Percentiles rank a stretch among this genome's conserved stretches.
Evolutionary conservation across 2,329 filamentous ascomycete species (phyloP).

Genomic region (Exophiala spinifera): DNA sequence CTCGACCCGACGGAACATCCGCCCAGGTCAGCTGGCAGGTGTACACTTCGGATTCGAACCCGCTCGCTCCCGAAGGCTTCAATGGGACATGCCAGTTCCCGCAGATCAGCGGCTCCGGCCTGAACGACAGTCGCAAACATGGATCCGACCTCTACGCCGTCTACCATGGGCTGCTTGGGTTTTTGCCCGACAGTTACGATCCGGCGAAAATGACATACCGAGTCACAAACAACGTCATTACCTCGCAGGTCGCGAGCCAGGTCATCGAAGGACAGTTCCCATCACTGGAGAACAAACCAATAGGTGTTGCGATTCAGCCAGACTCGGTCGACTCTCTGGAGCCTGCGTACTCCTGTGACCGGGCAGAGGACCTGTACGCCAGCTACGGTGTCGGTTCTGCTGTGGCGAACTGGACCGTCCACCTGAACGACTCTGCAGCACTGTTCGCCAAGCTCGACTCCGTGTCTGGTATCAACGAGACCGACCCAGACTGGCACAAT

Average conservation of each 20-base stretch:
- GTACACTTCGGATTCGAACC: slow-evolving; percentile 61
- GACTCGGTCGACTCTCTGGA: slow-evolving; percentile 67
- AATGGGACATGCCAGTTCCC: slow-evolving; percentile 75
- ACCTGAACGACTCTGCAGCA: slow-evolving; percentile 54
- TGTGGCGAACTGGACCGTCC: slow-evolving; percentile 58
- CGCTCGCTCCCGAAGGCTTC: slow-evolving; percentile 65
- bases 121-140: slow-evolving; percentile 73
- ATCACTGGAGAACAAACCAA: slow-evolving; percentile 27
- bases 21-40: slow-evolving; percentile 64
- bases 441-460: slow-evolving; percentile 62
- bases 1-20: slow-evolving; percentile 45
- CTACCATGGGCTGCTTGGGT: slow-evolving; percentile 66
- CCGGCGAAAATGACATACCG: slow-evolving; percentile 58
- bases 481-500: slow-evolving; percentile 58
- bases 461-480: slow-evolving; percentile 62
- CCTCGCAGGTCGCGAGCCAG: slow-evolving; percentile 75
- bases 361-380: slow-evolving; percentile 46
- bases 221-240: slow-evolving; percentile 80
- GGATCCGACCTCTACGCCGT: slow-evolving; percentile 74
- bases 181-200: slow-evolving; percentile 57
- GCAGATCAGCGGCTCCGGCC: slow-evolving; percentile 69
- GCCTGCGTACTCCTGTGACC: slow-evolving; percentile 65
- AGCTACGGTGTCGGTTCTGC: slow-evolving; percentile 46
- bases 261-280: slow-evolving; percentile 68
- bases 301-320: slow-evolving; percentile 45